Conservation (phyloP, 805 yeast species). For the Pichia nakasei region DNA sequence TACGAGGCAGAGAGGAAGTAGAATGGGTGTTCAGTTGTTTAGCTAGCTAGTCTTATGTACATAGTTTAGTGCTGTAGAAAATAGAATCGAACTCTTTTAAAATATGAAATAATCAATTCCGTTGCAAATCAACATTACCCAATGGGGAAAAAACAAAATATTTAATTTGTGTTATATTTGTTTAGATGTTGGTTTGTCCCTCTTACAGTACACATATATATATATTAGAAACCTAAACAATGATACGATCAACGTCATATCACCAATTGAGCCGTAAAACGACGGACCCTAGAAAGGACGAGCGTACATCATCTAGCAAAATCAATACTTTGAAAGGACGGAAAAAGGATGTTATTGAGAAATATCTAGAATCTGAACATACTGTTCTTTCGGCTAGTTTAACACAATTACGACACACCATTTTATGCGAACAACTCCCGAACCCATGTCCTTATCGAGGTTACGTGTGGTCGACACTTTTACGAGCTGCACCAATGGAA, state of each 20-base stretch:
- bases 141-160: not conserved
- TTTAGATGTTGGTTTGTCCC: no score
- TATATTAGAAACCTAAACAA: not conserved
- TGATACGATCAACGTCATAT: constrained; percentile 1
- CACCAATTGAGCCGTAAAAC: constrained; percentile 2
- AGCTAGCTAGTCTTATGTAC: no score
- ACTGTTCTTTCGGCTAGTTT: constrained; percentile 39
- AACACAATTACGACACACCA: constrained; percentile 44
- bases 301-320: not conserved
- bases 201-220: no score
- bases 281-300: not conserved
- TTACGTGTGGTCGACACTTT: constrained; percentile 74
- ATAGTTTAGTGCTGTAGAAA: no score
- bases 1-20: constrained; percentile 5
- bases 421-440: constrained; percentile 39
- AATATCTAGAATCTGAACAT: constrained; percentile 36
- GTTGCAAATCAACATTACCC: not conserved
- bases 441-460: constrained; percentile 54
- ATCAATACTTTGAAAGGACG: constrained; percentile 25
- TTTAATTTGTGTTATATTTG: no score
- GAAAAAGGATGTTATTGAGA: constrained; percentile 46
- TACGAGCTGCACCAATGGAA: constrained; percentile 51
- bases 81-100: no score
- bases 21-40: not conserved
- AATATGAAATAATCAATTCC: no score